Percentiles rank a stretch among this genome's conserved stretches.
phyloP scores from a whole-genome alignment of 2,329 filamentous ascomycete species.

The Mycocentrospora acerina region DNA sequence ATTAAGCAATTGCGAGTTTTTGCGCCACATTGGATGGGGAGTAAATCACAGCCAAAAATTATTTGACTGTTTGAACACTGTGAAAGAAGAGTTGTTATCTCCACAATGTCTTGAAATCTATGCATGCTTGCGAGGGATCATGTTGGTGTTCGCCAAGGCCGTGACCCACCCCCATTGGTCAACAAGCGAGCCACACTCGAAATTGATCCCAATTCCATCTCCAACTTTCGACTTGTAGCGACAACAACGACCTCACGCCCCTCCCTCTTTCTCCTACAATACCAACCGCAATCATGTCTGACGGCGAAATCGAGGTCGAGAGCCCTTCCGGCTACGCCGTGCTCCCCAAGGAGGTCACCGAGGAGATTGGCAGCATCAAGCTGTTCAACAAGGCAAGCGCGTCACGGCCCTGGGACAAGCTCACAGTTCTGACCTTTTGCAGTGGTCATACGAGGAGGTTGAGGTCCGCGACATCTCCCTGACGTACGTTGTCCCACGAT shows the following conservation, averaged over 20 bases:
- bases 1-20: too few relatives aligned
- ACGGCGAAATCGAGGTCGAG: constrained; percentile 94
- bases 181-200: constrained; percentile 17
- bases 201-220: constrained; percentile 8
- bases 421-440: constrained; percentile 15
- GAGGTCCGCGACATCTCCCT: constrained; percentile 99
- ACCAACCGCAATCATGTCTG: constrained; percentile 69
- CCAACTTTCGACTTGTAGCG: constrained; percentile 22
- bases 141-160: not conserved
- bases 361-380: constrained; percentile 90
- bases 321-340: constrained; percentile 72
- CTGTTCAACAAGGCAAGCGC: constrained; percentile 77
- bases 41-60: too few relatives aligned
- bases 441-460: constrained; percentile 96
- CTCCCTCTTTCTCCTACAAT: constrained; percentile 24
- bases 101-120: too few relatives aligned
- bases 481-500: constrained; percentile 69
- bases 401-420: constrained; percentile 6
- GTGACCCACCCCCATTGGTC: constrained; percentile 12
- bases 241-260: constrained; percentile 32
- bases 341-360: constrained; percentile 89
- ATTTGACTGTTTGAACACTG: too few relatives aligned
- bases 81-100: too few relatives aligned
- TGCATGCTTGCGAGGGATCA: too few relatives aligned
- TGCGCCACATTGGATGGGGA: too few relatives aligned